A percentile compares a stretch with the other conserved stretches of the same genome.
These are phyloP conservation scores for Melastoma candidum DNA, from an alignment of 441 rosid species.

Conservation along the genomic window DNA sequence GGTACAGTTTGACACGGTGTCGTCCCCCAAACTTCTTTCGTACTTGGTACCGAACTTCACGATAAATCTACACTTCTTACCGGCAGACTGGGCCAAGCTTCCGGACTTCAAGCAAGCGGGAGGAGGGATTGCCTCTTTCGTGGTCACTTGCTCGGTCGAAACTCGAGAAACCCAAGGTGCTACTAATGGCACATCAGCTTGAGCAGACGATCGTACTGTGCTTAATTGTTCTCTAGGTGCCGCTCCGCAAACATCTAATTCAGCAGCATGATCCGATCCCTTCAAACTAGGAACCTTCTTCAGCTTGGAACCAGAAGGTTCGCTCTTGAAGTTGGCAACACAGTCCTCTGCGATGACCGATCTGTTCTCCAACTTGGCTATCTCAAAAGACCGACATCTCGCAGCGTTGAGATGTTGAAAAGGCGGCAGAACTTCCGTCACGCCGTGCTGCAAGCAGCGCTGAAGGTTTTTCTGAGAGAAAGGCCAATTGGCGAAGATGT, in stretches of 20 bases:
- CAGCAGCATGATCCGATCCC: slow-evolving; percentile 24
- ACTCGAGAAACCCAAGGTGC: slow-evolving; percentile 39
- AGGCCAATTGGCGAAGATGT: slow-evolving; percentile 89
- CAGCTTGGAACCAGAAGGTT: slow-evolving; percentile 20
- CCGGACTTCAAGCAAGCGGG: slow-evolving; percentile 27
- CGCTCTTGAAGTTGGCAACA: slow-evolving; percentile 19
- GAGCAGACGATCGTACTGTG: slow-evolving; percentile 41
- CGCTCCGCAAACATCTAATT: slow-evolving; percentile 18
- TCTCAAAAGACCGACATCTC: slow-evolving; percentile 30
- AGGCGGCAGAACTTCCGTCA: slow-evolving; percentile 78
- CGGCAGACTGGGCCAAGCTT: slow-evolving; percentile 23
- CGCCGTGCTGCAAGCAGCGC: slow-evolving; percentile 76
- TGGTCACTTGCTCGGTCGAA: slow-evolving; percentile 41
- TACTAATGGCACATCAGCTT: slow-evolving; percentile 52
- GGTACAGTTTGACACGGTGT: slow-evolving; percentile 51
- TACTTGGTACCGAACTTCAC: slow-evolving; percentile 59
- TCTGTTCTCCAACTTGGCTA: slow-evolving; percentile 27
- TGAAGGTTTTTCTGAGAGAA: slow-evolving; percentile 65
- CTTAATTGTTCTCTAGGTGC: slow-evolving; percentile 29
- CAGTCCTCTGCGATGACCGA: slow-evolving; percentile 20
- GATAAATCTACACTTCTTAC: slow-evolving; percentile 66
- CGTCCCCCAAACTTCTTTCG: slow-evolving; percentile 53
- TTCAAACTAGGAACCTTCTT: slow-evolving; percentile 15
- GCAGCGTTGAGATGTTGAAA: slow-evolving; percentile 43
- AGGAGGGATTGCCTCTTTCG: slow-evolving; percentile 25